Evolutionary conservation across 805 yeast species (phyloP).

Genomic region (Sporopachydermia lactativora): DNA sequence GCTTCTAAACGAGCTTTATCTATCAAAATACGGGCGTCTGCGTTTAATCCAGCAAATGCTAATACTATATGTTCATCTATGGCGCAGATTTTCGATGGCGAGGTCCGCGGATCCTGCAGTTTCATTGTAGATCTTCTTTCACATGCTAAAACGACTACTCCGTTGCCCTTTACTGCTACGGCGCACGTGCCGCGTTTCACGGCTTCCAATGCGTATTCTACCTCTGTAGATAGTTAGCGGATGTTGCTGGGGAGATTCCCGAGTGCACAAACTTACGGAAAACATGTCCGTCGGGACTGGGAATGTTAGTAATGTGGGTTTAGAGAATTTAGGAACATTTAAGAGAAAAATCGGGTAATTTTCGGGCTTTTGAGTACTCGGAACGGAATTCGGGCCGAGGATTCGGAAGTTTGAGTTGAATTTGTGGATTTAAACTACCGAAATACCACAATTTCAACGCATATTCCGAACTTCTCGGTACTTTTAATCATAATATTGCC

Average conservation of each 20-base stretch:
- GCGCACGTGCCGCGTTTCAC: constrained; percentile 98
- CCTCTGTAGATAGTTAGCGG: constrained; percentile 39
- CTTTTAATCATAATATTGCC: constrained; percentile 7
- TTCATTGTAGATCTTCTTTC: constrained; percentile 92
- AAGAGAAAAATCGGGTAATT: too few relatives aligned
- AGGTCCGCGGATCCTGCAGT: constrained; percentile 90
- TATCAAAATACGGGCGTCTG: constrained; percentile 92
- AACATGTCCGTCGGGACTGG: constrained; percentile 95
- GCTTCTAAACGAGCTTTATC: constrained; percentile 96
- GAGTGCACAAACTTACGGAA: constrained; percentile 44
- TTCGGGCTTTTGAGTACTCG: too few relatives aligned
- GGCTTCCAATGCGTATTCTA: constrained; percentile 94
- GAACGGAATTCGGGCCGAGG: neutral
- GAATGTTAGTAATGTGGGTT: constrained; percentile 19
- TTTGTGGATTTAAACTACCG: neutral
- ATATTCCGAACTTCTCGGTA: too few relatives aligned
- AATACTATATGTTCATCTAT: constrained; percentile 82
- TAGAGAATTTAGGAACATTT: neutral
- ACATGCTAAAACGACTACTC: constrained; percentile 86
- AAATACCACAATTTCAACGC: too few relatives aligned
- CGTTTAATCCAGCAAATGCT: constrained; percentile 95
- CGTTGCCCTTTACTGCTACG: constrained; percentile 87
- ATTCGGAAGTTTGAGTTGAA: neutral
- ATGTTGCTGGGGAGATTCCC: too few relatives aligned
- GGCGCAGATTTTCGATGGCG: constrained; percentile 87